phyloP scores from a whole-genome alignment of 495 filamentous ascomycete species.

The Talaromyces nanjingensis region DNA sequence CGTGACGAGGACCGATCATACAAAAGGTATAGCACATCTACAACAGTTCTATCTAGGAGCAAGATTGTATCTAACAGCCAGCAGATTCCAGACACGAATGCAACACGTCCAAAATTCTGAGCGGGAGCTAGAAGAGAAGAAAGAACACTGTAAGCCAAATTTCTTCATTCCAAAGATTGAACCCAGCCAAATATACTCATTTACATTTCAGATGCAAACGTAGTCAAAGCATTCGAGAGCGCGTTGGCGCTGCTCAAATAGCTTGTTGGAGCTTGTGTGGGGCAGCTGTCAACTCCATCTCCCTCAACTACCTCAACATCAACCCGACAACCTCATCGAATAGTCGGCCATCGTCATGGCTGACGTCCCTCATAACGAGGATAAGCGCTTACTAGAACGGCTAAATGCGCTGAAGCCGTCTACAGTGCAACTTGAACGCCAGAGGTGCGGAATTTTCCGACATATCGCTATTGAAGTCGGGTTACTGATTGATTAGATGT shows the following conservation, averaged over 20 bases:
- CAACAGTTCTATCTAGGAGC: not conserved
- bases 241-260: conserved; percentile 60
- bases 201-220: conserved; percentile 51
- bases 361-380: not conserved
- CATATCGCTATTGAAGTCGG: not conserved
- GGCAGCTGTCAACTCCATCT: not conserved
- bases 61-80: not conserved
- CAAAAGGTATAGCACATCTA: conserved; percentile 46
- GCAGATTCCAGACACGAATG: conserved; percentile 68
- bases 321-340: not conserved
- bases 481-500: not conserved
- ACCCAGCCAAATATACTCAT: conserved; percentile 3
- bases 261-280: conserved; percentile 20
- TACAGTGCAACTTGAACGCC: conserved; percentile 7
- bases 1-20: conserved; percentile 64
- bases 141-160: conserved; percentile 58
- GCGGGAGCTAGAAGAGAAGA: conserved; percentile 58
- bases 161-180: not conserved
- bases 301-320: not conserved
- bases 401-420: conserved; percentile 11
- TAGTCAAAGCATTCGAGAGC: conserved; percentile 75
- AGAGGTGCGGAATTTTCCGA: not conserved
- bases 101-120: conserved; percentile 66
- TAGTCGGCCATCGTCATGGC: not conserved
- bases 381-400: conserved; percentile 7